Percentiles rank a stretch among this genome's conserved stretches.
These are phyloP conservation scores for Galerina marginata DNA, from an alignment of 768 basidiomycete species.

Conservation along the genomic window DNA sequence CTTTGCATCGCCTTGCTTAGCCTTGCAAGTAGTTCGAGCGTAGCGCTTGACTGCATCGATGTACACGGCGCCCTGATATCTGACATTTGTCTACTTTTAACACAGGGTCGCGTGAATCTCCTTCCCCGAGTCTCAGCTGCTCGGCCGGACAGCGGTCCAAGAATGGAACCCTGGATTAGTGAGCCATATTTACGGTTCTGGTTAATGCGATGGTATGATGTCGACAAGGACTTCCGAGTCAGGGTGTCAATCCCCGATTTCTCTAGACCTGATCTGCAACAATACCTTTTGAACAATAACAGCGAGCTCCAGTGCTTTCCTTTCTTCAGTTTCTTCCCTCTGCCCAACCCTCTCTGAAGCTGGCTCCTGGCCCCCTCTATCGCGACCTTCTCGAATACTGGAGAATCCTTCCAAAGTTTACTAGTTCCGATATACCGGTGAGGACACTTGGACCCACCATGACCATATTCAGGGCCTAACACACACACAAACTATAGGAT, in stretches of 20 bases:
- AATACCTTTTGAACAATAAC: constrained; percentile 1
- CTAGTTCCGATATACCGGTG: neutral
- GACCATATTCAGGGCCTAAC: neutral
- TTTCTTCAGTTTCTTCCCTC: neutral
- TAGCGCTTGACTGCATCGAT: no score
- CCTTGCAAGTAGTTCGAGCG: no score
- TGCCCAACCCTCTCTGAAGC: neutral
- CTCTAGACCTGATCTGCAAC: neutral
- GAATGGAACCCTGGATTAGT: neutral
- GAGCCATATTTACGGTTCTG: neutral
- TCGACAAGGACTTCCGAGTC: neutral
- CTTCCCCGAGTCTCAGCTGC: neutral
- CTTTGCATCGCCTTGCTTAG: no score
- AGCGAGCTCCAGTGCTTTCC: neutral
- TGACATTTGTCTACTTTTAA: no score
- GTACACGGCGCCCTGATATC: no score
- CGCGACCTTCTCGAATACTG: neutral
- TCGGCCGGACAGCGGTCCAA: neutral
- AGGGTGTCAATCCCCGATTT: neutral
- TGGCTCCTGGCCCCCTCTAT: no score
- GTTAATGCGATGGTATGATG: neutral
- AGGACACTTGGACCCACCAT: neutral
- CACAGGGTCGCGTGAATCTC: constrained; percentile 4
- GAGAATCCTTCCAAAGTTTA: neutral
- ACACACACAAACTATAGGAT: neutral